These are phyloP conservation scores for Eragrostis nindensis DNA, from an alignment of 176 grass and related monocot genomes.

Conservation along the genomic window DNA sequence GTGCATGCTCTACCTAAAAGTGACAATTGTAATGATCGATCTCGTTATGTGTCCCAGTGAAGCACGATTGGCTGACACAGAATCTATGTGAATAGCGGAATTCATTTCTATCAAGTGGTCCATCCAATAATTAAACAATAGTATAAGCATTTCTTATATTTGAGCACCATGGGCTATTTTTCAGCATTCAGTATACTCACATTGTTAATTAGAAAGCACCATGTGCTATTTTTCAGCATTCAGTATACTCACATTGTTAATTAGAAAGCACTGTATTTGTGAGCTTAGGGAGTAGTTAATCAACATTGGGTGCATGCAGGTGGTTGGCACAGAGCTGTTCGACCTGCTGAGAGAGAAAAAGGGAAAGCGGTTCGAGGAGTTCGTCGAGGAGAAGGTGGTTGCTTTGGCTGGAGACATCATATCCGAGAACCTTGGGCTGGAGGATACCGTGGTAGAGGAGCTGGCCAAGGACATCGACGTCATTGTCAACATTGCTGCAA, in stretches of 20 bases:
- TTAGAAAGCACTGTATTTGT: too few species aligned
- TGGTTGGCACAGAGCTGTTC: slow-evolving; percentile 66
- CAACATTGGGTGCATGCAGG: slow-evolving; percentile 33
- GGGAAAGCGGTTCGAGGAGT: slow-evolving; percentile 49
- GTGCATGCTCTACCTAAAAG: too few species aligned
- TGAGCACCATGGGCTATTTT: too few species aligned
- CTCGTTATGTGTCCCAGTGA: neutral
- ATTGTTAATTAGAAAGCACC: too few species aligned
- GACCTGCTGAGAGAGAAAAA: slow-evolving; percentile 59
- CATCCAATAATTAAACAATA: slow-evolving; percentile 11
- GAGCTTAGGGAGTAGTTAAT: too few species aligned
- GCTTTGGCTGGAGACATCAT: slow-evolving; percentile 76
- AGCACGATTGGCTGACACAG: neutral
- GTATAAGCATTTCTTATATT: too few species aligned
- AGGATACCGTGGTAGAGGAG: slow-evolving; percentile 21
- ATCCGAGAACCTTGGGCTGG: slow-evolving; percentile 56
- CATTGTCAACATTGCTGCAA: slow-evolving; percentile 73
- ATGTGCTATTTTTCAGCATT: too few species aligned
- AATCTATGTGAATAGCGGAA: neutral
- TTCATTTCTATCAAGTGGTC: neutral
- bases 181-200: too few species aligned
- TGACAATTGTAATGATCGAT: too few species aligned
- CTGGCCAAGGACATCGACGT: slow-evolving; percentile 53
- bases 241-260: too few species aligned
- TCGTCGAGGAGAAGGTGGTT: slow-evolving; percentile 60